Base-by-base conservation (phyloP, 306 rosid species). In the Cyclanthera cordifolia region DNA sequence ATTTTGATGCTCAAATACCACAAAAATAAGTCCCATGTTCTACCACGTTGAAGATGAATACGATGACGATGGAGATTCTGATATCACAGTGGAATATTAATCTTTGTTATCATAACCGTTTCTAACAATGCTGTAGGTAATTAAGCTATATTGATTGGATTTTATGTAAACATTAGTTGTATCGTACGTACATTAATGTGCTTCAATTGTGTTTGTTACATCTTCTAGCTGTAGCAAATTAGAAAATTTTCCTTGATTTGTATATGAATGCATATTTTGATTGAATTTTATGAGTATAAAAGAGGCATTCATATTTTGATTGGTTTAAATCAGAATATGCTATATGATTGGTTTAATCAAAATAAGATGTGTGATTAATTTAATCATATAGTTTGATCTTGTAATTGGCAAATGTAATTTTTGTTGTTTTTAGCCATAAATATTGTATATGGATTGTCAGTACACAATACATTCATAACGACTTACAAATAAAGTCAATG, bases 11-110 rank as follows among this genome's bases (percentile, higher is more conserved):
- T 76, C 75, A 67, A 68, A 77, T 78, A 49, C 85, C 85, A 28
- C 77, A 88, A 73, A 90, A 95, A 55, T 88, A 95, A 59, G 86
- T 77, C 72, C 87, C 85, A 52, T 77, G 78, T 53, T 60, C 84
- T 46, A 69, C 77, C 12, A 85, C 0, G 23, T 60, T 77, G 73
- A 86, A 83, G 75, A 77, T 85, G 48, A 45, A 2, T 8, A 43
- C 4, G n/a, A 37, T 0, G 43, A 13, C 51, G 88, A 82, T 8
- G 90, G 76, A 56, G 73, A 67, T 60, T 84, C 91, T 12, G 85
- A 86, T 53, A 87, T 72, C 15, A 46, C 70, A 12, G 56, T 46
- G 27, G 41, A 55, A 19, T 47, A n/a, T 32, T 41, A 5, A 27
- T 4, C 45, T 6, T 65, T 11, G 8, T 64, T 23, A 23, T 3